phyloP scores from a whole-genome alignment of 148 eudicot species.

The Amaranthus cruentus region DNA sequence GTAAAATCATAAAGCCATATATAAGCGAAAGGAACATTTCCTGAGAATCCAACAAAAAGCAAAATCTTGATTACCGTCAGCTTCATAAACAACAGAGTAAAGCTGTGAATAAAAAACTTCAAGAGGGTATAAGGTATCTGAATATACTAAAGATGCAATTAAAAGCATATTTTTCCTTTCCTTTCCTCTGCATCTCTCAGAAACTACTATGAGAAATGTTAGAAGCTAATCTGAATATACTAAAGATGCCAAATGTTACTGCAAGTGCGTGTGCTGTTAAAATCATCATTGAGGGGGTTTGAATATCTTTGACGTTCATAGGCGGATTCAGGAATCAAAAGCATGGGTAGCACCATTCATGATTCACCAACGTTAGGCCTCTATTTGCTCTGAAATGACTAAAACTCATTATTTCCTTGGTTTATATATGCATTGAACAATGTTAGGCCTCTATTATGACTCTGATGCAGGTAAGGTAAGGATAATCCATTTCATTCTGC shows the following conservation, averaged over 20 bases:
- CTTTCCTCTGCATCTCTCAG: no score
- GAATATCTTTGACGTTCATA: constrained; percentile 19
- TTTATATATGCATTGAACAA: constrained; percentile 21
- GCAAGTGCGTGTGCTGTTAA: constrained; percentile 23
- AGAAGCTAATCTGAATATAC: constrained; percentile 19
- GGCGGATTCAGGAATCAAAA: no score
- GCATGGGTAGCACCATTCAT: no score
- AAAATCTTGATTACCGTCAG: constrained; percentile 8
- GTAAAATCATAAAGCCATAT: constrained; percentile 17
- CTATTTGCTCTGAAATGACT: constrained; percentile 20
- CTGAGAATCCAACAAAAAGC: constrained; percentile 15
- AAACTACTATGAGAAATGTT: background rate
- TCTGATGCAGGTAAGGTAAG: constrained; percentile 15
- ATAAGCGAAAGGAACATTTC: constrained; percentile 28
- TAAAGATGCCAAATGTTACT: constrained; percentile 37
- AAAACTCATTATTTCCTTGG: constrained; percentile 15
- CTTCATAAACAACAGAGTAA: constrained; percentile 2
- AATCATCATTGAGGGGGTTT: constrained; percentile 15
- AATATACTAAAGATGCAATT: no score
- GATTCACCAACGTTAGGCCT: background rate
- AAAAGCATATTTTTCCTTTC: no score
- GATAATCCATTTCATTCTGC: background rate
- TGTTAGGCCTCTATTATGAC: constrained; percentile 22
- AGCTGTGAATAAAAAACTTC: background rate
- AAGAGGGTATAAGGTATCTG: background rate